Evolutionary conservation across 169 alveolate genomes (phyloP).

Genomic region (Babesia bovis): DNA sequence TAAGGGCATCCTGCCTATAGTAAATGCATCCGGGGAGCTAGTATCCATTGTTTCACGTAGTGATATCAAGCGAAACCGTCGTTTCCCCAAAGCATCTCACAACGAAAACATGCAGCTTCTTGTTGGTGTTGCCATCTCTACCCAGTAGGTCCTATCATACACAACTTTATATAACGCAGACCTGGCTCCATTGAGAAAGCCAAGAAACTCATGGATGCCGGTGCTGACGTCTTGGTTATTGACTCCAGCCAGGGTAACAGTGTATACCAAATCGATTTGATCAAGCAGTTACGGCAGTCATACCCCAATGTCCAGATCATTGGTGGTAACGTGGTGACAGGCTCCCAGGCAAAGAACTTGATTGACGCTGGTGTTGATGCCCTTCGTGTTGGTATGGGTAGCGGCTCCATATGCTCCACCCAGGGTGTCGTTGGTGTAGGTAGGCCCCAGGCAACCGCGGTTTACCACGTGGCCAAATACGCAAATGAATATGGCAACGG

Average conservation of each 20-base stretch:
- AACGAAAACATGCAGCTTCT: slow-evolving; percentile 84
- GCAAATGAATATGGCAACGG: slow-evolving; percentile 76
- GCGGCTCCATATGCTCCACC: slow-evolving; percentile 95
- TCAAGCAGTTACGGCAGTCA: slow-evolving; percentile 82
- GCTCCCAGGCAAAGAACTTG: slow-evolving; percentile 84
- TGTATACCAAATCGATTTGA: slow-evolving; percentile 83
- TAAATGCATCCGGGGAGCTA: slow-evolving; percentile 79
- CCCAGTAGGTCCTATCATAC: slow-evolving; percentile 41
- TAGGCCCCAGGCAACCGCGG: slow-evolving; percentile 90
- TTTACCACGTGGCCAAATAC: slow-evolving; percentile 86
- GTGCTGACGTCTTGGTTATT: slow-evolving; percentile 81
- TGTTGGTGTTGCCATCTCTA: slow-evolving; percentile 87
- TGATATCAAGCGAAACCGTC: slow-evolving; percentile 84
- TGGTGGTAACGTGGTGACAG: slow-evolving; percentile 93
- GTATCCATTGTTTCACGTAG: slow-evolving; percentile 86
- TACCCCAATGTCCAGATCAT: slow-evolving; percentile 85
- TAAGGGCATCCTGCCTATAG: slow-evolving; percentile 86
- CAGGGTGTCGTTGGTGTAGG: slow-evolving; percentile 90
- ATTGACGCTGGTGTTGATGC: slow-evolving; percentile 88
- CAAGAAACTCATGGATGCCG: slow-evolving; percentile 64
- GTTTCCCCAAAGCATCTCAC: slow-evolving; percentile 86
- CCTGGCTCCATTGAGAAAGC: slow-evolving; percentile 67
- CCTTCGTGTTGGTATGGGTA: slow-evolving; percentile 91
- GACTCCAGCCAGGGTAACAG: slow-evolving; percentile 94
- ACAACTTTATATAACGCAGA: slow-evolving; percentile 9